These are phyloP conservation scores for Epichloe coenophiala DNA, from an alignment of 2,329 filamentous ascomycete species.

Conservation along the genomic window DNA sequence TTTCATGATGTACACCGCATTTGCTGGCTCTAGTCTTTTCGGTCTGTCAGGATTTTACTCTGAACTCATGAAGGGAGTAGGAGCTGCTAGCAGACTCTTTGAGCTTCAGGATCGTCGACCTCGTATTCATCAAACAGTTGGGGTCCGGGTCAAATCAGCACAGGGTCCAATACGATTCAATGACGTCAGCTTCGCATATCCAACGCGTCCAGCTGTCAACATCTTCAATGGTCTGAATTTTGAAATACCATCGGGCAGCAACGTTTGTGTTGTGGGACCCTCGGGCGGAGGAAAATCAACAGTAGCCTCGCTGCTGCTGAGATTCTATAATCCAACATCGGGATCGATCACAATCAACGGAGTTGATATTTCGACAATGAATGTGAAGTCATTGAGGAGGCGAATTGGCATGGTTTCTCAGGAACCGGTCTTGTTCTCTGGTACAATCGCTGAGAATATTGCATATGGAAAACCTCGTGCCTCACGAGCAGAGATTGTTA, in stretches of 20 bases:
- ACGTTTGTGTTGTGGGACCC: conserved; percentile 91
- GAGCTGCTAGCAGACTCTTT: conserved; percentile 89
- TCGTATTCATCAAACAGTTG: conserved; percentile 76
- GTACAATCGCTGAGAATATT: conserved; percentile 78
- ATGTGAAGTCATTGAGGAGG: conserved; percentile 80
- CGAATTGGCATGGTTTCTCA: conserved; percentile 93
- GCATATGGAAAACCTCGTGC: conserved; percentile 77
- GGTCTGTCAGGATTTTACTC: conserved; percentile 94
- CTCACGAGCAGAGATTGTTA: conserved; percentile 65
- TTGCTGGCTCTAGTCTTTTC: conserved; percentile 72
- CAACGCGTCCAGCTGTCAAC: conserved; percentile 76
- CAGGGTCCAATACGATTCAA: conserved; percentile 81
- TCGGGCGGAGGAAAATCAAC: conserved; percentile 95
- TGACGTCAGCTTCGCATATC: conserved; percentile 80
- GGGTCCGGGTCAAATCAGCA: conserved; percentile 65
- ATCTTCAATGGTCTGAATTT: conserved; percentile 89
- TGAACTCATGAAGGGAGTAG: conserved; percentile 97
- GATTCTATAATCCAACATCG: conserved; percentile 75
- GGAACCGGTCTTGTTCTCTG: conserved; percentile 85
- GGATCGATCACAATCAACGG: conserved; percentile 77
- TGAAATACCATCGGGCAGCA: conserved; percentile 81
- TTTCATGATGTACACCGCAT: conserved; percentile 97
- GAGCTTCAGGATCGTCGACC: conserved; percentile 86
- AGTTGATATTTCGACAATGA: conserved; percentile 71
- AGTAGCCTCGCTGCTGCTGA: conserved; percentile 76